These are phyloP conservation scores for Eremochloa ophiuroides DNA, from an alignment of 176 grass and related monocot species.

Conservation along the genomic window DNA sequence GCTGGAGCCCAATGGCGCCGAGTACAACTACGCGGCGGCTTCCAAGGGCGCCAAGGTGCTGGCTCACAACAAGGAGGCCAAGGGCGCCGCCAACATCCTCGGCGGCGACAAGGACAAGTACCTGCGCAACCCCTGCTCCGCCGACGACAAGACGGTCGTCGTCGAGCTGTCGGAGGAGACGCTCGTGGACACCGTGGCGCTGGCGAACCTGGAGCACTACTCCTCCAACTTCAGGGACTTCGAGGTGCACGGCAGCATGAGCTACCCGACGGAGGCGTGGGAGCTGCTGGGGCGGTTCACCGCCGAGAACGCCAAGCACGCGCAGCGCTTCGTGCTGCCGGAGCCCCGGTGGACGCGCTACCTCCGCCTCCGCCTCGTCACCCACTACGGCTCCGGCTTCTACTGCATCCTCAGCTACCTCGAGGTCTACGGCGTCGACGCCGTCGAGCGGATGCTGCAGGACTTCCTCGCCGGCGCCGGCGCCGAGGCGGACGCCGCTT, in stretches of 20 bases:
- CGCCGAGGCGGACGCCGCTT: background rate
- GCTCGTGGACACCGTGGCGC: conserved; percentile 65
- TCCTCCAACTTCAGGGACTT: conserved; percentile 77
- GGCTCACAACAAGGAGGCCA: conserved; percentile 82
- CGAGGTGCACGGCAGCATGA: conserved; percentile 64
- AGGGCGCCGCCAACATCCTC: conserved; percentile 71
- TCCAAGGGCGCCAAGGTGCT: conserved; percentile 85
- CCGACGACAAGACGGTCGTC: conserved; percentile 65
- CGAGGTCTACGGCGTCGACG: conserved; percentile 72
- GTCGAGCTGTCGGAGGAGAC: conserved; percentile 89
- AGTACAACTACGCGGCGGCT: conserved; percentile 84
- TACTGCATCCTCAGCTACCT: conserved; percentile 93
- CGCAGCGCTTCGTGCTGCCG: conserved; percentile 66
- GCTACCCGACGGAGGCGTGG: conserved; percentile 69
- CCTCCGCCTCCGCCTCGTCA: conserved; percentile 64
- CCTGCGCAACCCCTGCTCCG: conserved; percentile 82
- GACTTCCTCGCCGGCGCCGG: conserved; percentile 51
- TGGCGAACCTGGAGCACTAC: conserved; percentile 93
- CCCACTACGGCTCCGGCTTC: conserved; percentile 74
- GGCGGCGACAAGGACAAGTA: conserved; percentile 78
- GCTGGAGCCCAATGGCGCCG: conserved; percentile 60
- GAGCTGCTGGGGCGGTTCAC: conserved; percentile 55
- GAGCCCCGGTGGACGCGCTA: conserved; percentile 70
- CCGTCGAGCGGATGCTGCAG: conserved; percentile 72
- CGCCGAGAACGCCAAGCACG: conserved; percentile 78